Evolutionary conservation across 352 stramenopile species (phyloP), one percentile per base, ranked within the genome.

Genomic region (Phytophthora quininea): DNA sequence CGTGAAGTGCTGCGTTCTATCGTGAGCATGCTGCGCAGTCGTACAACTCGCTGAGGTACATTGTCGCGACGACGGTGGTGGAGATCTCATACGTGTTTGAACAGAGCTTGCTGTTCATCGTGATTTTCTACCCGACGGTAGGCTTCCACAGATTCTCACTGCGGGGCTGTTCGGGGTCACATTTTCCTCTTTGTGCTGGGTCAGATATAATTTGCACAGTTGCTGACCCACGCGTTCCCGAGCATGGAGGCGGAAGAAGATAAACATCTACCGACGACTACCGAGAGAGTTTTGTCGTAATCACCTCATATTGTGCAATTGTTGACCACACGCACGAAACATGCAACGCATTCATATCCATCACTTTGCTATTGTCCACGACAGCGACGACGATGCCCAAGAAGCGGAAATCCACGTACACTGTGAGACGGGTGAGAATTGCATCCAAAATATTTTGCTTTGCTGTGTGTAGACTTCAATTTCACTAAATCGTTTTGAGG

Each of bases 91-190:
- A 49, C 43, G 43, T 49, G 43, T 49, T 49, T 7, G 43, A n/a
- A 10, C 43, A 49, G 43, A 49, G 43, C 14, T n/a, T 49, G 15
- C 43, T 49, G 15, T 49, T 49, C 15, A 49, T 49, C 43, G 43
- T 49, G 43, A 49, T 49, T 29, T 49, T 49, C 43, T 49, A 49
- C 43, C 43, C 43, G 43, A 49, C 29, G 43, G 43, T 49, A 6
- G 43, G 43, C 19, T 49, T 49, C 43, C 43, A 49, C 14, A n/a
- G 43, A 49, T 49, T 49, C 43, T 12, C 14, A 49, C 43, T 12
- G 43, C 43, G 15, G 43, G 77, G 30, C 58, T 72, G 27, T 81
- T 69, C 51, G 75, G 73, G 63, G n/a, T 81, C 57, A 70, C 29
- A 37, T 74, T 6, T 58, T 52, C n/a, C 46, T 76, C 24, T 54